These are phyloP conservation scores for Coemansia sp. DNA, from an alignment of 192 early-diverging fungal species.

Conservation along the genomic window DNA sequence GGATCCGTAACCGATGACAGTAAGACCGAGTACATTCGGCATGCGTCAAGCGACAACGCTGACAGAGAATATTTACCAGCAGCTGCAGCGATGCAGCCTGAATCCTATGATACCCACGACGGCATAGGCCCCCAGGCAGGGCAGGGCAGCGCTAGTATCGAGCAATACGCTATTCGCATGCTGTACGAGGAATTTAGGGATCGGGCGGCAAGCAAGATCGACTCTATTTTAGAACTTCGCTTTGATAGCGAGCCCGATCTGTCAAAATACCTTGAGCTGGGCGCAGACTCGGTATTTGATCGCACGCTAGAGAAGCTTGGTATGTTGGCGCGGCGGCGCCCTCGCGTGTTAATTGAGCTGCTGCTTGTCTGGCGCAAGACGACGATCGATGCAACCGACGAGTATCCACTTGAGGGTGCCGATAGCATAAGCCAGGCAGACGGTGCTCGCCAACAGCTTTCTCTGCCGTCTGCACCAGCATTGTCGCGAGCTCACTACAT, in stretches of 20 bases:
- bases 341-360: slow-evolving; percentile 77
- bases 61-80: not conserved
- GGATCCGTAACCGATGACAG: not conserved
- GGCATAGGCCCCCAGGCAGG: not conserved
- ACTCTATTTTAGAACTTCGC: slow-evolving; percentile 32
- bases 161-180: slow-evolving; percentile 43
- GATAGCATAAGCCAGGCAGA: not conserved
- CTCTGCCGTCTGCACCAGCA: slow-evolving; percentile 2
- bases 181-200: slow-evolving; percentile 48
- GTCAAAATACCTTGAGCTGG: slow-evolving; percentile 55
- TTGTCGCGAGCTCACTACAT: slow-evolving; percentile 45
- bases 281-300: slow-evolving; percentile 77
- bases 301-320: slow-evolving; percentile 73
- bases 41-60: not conserved
- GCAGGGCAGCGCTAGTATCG: slow-evolving; percentile 19
- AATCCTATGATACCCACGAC: slow-evolving; percentile 2
- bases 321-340: slow-evolving; percentile 74
- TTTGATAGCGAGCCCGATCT: slow-evolving; percentile 64
- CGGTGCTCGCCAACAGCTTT: not conserved
- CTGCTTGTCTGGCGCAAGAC: slow-evolving; percentile 74
- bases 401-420: slow-evolving; percentile 32
- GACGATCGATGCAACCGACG: slow-evolving; percentile 50
- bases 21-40: not conserved
- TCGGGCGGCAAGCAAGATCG: slow-evolving; percentile 35
- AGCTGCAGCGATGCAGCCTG: not conserved